phyloP scores from a whole-genome alignment of 179 eudicot genomes.

The Gypsophila paniculata region DNA sequence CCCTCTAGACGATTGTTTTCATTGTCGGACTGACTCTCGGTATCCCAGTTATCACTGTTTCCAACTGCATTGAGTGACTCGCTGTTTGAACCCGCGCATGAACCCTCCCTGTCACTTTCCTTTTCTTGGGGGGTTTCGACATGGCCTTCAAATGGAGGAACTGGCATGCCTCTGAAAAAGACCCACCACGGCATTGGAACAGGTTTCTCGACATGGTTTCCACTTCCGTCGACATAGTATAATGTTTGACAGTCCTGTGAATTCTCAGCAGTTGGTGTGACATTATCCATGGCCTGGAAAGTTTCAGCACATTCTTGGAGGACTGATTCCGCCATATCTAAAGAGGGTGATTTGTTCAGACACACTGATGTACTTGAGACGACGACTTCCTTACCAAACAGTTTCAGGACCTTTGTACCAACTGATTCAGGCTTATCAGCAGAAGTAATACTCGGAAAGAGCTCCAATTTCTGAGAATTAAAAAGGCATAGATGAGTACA shows the following conservation, averaged over 20 bases:
- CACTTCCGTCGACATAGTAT: conserved; percentile 21
- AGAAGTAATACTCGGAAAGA: conserved; percentile 25
- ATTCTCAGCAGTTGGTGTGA: conserved; percentile 11
- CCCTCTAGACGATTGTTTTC: conserved; percentile 13
- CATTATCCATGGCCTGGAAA: conserved; percentile 11
- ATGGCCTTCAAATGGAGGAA: conserved; percentile 19
- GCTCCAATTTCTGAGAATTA: conserved; percentile 37
- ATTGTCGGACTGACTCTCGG: conserved; percentile 33
- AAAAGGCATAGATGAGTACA: conserved; percentile 12
- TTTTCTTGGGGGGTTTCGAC: conserved; percentile 25
- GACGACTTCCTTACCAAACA: conserved; percentile 34
- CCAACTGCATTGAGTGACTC: conserved; percentile 29
- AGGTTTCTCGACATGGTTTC: conserved; percentile 31
- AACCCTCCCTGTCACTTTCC: conserved; percentile 34
- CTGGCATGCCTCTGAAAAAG: conserved; percentile 35
- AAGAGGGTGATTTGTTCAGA: conserved; percentile 23
- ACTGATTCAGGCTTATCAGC: conserved; percentile 22
- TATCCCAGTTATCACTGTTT: conserved; percentile 31
- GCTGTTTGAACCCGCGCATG: conserved; percentile 39
- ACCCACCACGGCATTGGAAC: conserved; percentile 45
- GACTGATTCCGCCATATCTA: conserved; percentile 27
- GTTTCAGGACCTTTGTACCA: conserved; percentile 22
- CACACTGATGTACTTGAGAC: conserved; percentile 20
- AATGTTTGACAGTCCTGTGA: conserved; percentile 16
- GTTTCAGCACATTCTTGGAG: conserved; percentile 21